phyloP scores from a whole-genome alignment of 2,329 filamentous ascomycete genomes.

The Colletotrichum scovillei region DNA sequence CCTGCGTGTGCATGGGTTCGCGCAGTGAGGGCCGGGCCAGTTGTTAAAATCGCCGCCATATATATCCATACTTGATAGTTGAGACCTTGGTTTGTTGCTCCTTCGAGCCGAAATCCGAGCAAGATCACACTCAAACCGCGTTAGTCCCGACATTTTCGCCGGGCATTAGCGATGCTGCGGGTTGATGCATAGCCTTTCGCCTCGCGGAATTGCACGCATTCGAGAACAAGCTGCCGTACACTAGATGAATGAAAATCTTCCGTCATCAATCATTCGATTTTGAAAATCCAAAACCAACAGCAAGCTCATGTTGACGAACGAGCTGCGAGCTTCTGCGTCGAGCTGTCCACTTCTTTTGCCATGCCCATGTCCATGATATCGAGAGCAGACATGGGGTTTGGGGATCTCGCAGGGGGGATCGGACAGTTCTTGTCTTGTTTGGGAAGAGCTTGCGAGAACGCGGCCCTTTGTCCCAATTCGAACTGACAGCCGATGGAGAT shows the following conservation, averaged over 20 bases:
- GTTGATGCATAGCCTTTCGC: background rate
- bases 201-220: background rate
- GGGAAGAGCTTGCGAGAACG: slow-evolving; percentile 38
- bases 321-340: background rate
- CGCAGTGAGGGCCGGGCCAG: background rate
- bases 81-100: background rate
- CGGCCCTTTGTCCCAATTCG: slow-evolving; percentile 24
- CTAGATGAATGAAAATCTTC: background rate
- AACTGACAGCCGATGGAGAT: slow-evolving; percentile 19
- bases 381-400: slow-evolving; percentile 21
- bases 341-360: slow-evolving; percentile 18
- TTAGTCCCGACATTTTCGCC: background rate
- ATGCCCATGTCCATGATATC: slow-evolving; percentile 19
- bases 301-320: background rate
- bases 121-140: background rate
- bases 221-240: background rate
- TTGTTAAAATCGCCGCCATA: background rate
- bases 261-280: slow-evolving; percentile 8
- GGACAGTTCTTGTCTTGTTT: slow-evolving; percentile 29
- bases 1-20: slow-evolving; percentile 11
- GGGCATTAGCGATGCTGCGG: background rate
- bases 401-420: slow-evolving; percentile 28
- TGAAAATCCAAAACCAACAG: slow-evolving; percentile 13
- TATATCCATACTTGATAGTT: background rate
- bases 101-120: background rate